Base-by-base conservation (phyloP, 2,329 filamentous ascomycete species). In the Arthrobotrys iridis region DNA sequence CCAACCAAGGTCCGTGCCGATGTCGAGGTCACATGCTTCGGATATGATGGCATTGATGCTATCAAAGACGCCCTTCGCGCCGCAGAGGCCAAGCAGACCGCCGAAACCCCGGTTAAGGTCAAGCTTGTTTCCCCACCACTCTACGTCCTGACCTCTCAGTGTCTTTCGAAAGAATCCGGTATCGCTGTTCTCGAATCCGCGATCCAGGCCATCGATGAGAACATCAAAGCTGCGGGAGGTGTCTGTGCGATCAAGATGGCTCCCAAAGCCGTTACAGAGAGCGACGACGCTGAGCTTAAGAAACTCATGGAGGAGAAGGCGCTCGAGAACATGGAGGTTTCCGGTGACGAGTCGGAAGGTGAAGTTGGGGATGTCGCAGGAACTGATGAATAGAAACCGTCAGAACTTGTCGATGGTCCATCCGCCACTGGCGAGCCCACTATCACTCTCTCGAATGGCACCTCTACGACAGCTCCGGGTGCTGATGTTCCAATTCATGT, bases 1-100 rank as follows among this genome's bases (percentile, higher is more conserved):
- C 95, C 95, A n/a, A 98, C 93, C 80, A 99, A 99, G 86, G 93
- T 99, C 78, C 93, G 96, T 82, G 93, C 96, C 79, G 95, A 99
- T 83, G 92, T 99, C 71, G 95, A 99, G 83, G 93, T 97, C 79
- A 96, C 91, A 76, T 97, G 93, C 86, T 93, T 93, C 85, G 91
- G 92, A 77, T 99, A 98, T 83, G 95, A 98, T 80, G 95, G 95
- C 79, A 99, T 99, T 85, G 95, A 99, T 81, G 95, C 96, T 43
- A 93, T 99, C 83, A 99, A 99, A 88, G 87, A 89, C 33, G 93
- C 96, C 55, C 88, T 99, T 72, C 89, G 93, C 82, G 92, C 90
- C 77, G 96, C 95, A 74, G 95, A 99, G 85, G 91, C 91, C 76
- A 90, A 91, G 83, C 98, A 97, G 87, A 97, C 93, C 11, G 86